Evolutionary conservation across 192 early-diverging fungal genomes (phyloP).

Genomic region (Rhizophagus sp.): DNA sequence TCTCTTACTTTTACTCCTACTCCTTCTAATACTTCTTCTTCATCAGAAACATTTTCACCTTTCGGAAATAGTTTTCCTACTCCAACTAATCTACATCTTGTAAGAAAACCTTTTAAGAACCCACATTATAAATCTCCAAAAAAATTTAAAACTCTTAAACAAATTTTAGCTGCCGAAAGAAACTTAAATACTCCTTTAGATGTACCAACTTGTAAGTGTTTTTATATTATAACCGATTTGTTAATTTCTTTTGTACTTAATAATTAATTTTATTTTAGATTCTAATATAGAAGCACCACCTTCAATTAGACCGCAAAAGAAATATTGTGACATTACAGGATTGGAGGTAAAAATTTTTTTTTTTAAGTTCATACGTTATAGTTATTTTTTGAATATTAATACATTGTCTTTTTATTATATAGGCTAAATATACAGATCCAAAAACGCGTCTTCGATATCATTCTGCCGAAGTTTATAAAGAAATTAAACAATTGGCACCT

Average conservation of each 20-base stretch:
- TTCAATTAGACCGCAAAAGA: constrained; percentile 79
- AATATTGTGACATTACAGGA: constrained; percentile 92
- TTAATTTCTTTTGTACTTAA: not conserved
- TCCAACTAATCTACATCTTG: constrained; percentile 20
- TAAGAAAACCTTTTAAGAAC: constrained; percentile 73
- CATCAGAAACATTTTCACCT: constrained; percentile 3
- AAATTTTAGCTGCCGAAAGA: constrained; percentile 76
- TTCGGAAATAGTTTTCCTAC: not conserved
- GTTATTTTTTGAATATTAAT: constrained; percentile 2
- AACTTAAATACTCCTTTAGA: constrained; percentile 54
- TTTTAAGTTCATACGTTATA: not conserved
- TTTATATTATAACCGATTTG: constrained; percentile 7
- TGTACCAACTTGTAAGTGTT: constrained; percentile 63
- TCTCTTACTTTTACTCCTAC: not conserved
- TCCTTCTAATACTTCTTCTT: not conserved
- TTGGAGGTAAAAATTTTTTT: constrained; percentile 56
- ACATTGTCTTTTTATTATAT: not conserved
- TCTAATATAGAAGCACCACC: constrained; percentile 84
- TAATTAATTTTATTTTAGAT: constrained; percentile 49
- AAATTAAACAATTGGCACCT: constrained; percentile 70
- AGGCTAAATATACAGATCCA: constrained; percentile 84
- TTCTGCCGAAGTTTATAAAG: constrained; percentile 79
- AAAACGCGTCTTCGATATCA: constrained; percentile 83
- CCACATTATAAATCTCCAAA: constrained; percentile 61
- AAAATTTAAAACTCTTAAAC: constrained; percentile 80